Evolutionary conservation across 352 stramenopile species (phyloP), one percentile per base, ranked within the genome.

Genomic region (Saprolegnia parasitica): DNA sequence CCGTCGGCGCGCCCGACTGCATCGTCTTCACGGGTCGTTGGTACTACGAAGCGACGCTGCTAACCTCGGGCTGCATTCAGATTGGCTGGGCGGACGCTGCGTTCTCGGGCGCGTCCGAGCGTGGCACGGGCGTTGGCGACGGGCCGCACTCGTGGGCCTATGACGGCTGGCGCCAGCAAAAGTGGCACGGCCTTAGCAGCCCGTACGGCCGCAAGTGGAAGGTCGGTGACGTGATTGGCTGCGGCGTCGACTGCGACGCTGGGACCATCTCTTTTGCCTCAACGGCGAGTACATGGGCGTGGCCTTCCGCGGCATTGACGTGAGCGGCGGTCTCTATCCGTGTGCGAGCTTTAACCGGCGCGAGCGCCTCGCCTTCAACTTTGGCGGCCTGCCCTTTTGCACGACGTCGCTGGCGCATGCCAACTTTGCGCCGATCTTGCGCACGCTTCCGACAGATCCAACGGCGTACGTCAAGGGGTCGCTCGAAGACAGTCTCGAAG

Each of bases 21-120:
- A 77, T 93, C 16, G 83, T 95, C 29, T 88, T 79, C 6, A 84
- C 52, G 46, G 88, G 90, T 4, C 74, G 84, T 47, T 97, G 89
- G 89, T 96, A 96, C 72, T 97, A 95, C 71, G 91, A 98, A 83
- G 93, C 93, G n/a, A 90, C 81, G n/a, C 71, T 98, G 20, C 77
- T 91, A 58, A 96, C 90, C 0, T 96, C 95, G 40, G 93, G 93
- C 50, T 95, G 94, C 65, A 97, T 98, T 72, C 93, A 98, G 74
- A 96, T 98, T 62, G 93, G 93, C 4, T 98, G 92, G 93, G 89
- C 89, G 24, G 88, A 97, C 71, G 84, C 91, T 11, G 84, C 85
- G 10, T 97, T 97, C 58, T 93, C 76, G 15, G 87, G 88, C 29
- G 87, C 91, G 24, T 88, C 90, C 23, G 87, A 92, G 61, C 77